Evolutionary conservation across 106 monocot genomes (phyloP).

Genomic region (Iris macrosiphon): DNA sequence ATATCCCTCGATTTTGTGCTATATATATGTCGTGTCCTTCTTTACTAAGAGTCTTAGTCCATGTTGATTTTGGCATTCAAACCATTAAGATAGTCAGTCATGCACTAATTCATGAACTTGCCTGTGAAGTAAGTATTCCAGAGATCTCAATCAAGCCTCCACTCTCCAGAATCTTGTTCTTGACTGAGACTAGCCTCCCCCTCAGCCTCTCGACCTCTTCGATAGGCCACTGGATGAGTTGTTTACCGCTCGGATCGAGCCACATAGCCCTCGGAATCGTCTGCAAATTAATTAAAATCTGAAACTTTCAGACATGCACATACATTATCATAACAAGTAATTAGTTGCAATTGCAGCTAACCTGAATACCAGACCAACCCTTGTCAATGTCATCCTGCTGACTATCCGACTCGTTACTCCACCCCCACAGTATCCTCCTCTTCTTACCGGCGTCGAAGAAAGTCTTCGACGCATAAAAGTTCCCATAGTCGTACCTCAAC

Average conservation of each 20-base stretch:
- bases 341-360: not conserved
- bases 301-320: too few species aligned
- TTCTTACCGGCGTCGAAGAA: conserved; percentile 49
- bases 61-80: too few species aligned
- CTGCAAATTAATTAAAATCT: not conserved
- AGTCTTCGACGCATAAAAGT: conserved; percentile 76
- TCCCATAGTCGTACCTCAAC: conserved; percentile 61
- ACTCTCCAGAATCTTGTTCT: not conserved
- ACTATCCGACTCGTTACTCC: conserved; percentile 66
- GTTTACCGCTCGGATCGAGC: not conserved
- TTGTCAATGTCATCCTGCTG: conserved; percentile 24
- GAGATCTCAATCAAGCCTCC: conserved; percentile 1
- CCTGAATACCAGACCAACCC: conserved; percentile 79
- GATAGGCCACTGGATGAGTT: conserved; percentile 11
- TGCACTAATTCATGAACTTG: not conserved
- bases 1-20: too few species aligned
- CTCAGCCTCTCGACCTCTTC: conserved; percentile 4
- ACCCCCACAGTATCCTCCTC: conserved; percentile 71
- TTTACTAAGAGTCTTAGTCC: too few species aligned
- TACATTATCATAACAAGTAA: too few species aligned
- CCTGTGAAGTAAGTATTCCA: conserved; percentile 7
- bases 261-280: conserved; percentile 1
- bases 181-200: not conserved
- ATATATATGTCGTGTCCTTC: too few species aligned
- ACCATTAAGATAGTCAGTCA: too few species aligned